A percentile compares a stretch with the other conserved stretches of the same genome.
These are phyloP conservation scores for Begonia peltatifolia DNA, from an alignment of 306 rosid genomes.

Conservation along the genomic window DNA sequence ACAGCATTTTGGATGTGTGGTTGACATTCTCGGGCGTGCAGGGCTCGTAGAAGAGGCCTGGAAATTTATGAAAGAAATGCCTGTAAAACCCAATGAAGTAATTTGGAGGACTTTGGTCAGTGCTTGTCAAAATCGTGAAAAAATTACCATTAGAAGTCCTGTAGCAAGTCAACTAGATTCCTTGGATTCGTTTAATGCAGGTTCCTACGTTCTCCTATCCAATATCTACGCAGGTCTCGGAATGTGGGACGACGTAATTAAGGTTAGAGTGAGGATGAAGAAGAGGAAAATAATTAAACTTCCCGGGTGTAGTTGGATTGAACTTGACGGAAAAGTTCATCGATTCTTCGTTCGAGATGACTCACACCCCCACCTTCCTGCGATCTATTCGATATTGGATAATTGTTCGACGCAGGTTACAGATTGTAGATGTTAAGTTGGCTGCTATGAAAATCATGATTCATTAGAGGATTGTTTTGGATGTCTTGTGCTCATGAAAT, in stretches of 20 bases:
- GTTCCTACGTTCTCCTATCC: conserved; percentile 52
- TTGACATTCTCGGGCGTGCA: conserved; percentile 54
- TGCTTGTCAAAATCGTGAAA: conserved; percentile 44
- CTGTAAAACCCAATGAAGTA: conserved; percentile 60
- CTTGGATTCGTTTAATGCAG: conserved; percentile 28
- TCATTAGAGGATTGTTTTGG: no score
- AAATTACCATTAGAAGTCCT: conserved; percentile 31
- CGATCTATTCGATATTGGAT: conserved; percentile 46
- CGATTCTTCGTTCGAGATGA: conserved; percentile 53
- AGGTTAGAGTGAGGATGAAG: conserved; percentile 43
- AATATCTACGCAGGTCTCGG: conserved; percentile 51
- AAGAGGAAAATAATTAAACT: conserved; percentile 33
- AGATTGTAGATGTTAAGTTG: conserved; percentile 7
- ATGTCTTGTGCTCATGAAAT: no score
- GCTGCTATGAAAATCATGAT: no score
- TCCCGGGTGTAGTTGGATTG: conserved; percentile 72
- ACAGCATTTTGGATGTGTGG: conserved; percentile 76
- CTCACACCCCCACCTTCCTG: conserved; percentile 41
- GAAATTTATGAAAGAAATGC: conserved; percentile 45
- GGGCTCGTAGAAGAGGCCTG: conserved; percentile 50
- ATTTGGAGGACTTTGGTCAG: conserved; percentile 63
- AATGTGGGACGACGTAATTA: conserved; percentile 44
- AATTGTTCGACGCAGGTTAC: conserved; percentile 18
- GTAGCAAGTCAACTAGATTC: conserved; percentile 32
- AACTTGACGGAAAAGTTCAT: conserved; percentile 49